A percentile compares a stretch with the other conserved stretches of the same genome.
Conservation (phyloP, 139 green algal genomes). For the Chlorella sorokiniana region DNA sequence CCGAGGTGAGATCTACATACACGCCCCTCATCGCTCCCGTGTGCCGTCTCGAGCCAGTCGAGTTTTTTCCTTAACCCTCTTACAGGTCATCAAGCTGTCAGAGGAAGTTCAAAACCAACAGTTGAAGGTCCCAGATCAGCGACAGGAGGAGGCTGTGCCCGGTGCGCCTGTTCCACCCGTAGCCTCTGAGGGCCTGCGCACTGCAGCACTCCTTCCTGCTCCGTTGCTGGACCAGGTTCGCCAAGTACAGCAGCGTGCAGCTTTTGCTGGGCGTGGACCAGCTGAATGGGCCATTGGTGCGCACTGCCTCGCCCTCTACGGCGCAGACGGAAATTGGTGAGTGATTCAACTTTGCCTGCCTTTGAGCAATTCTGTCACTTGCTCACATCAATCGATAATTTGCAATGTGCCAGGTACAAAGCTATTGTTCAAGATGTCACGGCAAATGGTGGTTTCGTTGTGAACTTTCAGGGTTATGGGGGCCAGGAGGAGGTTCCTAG, state of each 20-base stretch:
- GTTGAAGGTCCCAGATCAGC: not conserved
- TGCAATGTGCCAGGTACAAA: slow-evolving; percentile 34
- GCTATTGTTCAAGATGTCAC: slow-evolving; percentile 49
- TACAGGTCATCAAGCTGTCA: slow-evolving; percentile 69
- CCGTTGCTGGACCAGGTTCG: slow-evolving; percentile 81
- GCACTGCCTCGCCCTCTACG: slow-evolving; percentile 67
- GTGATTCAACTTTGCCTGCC: not conserved
- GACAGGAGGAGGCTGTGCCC: not conserved
- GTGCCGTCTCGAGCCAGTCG: not conserved
- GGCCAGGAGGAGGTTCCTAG: slow-evolving; percentile 69
- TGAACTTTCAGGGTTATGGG: slow-evolving; percentile 77
- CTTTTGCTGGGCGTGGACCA: slow-evolving; percentile 70
- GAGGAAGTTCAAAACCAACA: slow-evolving; percentile 4
- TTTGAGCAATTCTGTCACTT: not conserved
- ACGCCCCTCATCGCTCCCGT: not conserved
- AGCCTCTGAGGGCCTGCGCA: slow-evolving; percentile 16
- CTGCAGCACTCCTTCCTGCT: slow-evolving; percentile 58
- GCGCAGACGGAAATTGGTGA: slow-evolving; percentile 46
- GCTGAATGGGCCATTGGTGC: slow-evolving; percentile 79
- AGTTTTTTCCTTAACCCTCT: not conserved
- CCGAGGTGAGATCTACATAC: slow-evolving; percentile 50
- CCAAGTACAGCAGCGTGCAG: slow-evolving; percentile 68
- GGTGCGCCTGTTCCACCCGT: slow-evolving; percentile 40
- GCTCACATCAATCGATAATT: not conserved
- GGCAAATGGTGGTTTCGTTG: slow-evolving; percentile 68